Conservation (phyloP, 495 filamentous ascomycete species). For the Margaritispora aquatica region DNA sequence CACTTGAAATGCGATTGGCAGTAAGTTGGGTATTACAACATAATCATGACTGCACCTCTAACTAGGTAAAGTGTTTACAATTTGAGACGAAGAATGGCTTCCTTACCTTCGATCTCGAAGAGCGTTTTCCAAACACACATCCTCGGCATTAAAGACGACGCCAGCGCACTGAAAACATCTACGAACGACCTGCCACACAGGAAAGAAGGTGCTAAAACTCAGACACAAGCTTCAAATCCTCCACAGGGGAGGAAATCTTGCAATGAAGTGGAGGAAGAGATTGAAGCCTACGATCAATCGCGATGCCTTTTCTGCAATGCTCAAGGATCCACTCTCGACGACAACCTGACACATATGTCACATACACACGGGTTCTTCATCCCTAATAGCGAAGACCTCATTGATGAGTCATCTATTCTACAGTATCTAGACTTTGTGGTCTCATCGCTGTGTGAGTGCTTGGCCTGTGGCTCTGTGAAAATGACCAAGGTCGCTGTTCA, state of each 20-base stretch:
- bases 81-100: slow-evolving; percentile 20
- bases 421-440: slow-evolving; percentile 28
- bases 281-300: slow-evolving; percentile 10
- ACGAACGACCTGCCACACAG: too few relatives aligned
- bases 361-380: slow-evolving; percentile 29
- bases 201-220: too few relatives aligned
- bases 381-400: slow-evolving; percentile 20
- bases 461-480: slow-evolving; percentile 26
- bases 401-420: slow-evolving; percentile 27
- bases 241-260: background rate
- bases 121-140: slow-evolving; percentile 14
- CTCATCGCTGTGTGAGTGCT: slow-evolving; percentile 27
- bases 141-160: background rate
- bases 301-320: slow-evolving; percentile 28
- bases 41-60: background rate
- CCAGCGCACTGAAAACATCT: background rate
- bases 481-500: slow-evolving; percentile 21
- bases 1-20: slow-evolving; percentile 21
- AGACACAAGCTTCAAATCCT: too few relatives aligned
- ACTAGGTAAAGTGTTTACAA: slow-evolving; percentile 20
- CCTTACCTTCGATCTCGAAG: slow-evolving; percentile 18
- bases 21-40: slow-evolving; percentile 3
- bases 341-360: slow-evolving; percentile 29
- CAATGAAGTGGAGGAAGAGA: background rate
- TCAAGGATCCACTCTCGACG: slow-evolving; percentile 16